phyloP scores from a whole-genome alignment of 208 protist species.

The Crithidia bombi region DNA sequence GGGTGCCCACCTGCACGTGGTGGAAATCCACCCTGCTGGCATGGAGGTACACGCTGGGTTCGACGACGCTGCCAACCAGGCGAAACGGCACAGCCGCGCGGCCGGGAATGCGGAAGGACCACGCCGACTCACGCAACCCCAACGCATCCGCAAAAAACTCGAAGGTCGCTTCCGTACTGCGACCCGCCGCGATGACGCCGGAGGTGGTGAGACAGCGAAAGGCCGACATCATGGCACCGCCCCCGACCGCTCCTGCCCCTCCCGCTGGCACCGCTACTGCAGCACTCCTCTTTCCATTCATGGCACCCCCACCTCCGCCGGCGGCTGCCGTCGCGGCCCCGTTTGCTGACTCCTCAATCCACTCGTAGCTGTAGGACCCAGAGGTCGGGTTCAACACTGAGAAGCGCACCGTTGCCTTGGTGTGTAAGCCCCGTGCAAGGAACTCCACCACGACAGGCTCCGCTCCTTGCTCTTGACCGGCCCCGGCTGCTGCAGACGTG shows the following conservation, averaged over 20 bases:
- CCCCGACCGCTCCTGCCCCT: not conserved
- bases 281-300: not conserved
- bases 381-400: conserved; percentile 96
- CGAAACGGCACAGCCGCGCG: conserved; percentile 92
- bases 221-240: conserved; percentile 43
- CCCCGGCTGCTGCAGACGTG: not conserved
- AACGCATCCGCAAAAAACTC: conserved; percentile 94
- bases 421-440: conserved; percentile 90
- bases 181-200: conserved; percentile 85
- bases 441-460: conserved; percentile 90
- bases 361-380: conserved; percentile 93
- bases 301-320: not conserved
- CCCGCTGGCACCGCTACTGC: not conserved
- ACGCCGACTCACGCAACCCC: conserved; percentile 86
- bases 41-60: conserved; percentile 94
- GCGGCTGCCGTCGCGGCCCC: conserved; percentile 7
- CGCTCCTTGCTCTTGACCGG: conserved; percentile 15
- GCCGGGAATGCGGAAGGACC: conserved; percentile 92
- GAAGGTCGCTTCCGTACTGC: conserved; percentile 95
- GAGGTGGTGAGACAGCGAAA: conserved; percentile 92
- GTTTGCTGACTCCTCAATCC: conserved; percentile 63
- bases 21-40: conserved; percentile 93
- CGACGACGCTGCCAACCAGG: conserved; percentile 92
- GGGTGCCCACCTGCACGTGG: conserved; percentile 83
- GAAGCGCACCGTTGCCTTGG: conserved; percentile 89